phyloP scores from a whole-genome alignment of 345 rosid species.

The Corchorus olitorius region DNA sequence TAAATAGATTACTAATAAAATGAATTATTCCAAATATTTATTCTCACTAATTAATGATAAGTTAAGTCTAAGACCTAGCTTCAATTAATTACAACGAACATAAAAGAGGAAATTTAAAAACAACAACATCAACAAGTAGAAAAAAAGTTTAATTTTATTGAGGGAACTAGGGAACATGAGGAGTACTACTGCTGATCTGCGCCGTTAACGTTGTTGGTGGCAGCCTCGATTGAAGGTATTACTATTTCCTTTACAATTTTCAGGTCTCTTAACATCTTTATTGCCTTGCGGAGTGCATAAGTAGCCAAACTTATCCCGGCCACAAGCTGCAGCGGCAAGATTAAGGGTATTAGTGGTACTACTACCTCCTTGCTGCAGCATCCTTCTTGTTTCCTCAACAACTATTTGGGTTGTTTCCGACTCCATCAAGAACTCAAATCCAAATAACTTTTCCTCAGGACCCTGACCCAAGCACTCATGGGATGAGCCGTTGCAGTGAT shows the following conservation, averaged over 20 bases:
- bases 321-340: background rate
- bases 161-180: no score
- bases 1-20: no score
- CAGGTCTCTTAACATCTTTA: background rate
- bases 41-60: no score
- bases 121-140: no score
- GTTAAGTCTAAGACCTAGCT: no score
- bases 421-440: background rate
- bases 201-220: background rate
- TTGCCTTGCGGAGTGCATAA: background rate
- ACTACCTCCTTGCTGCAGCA: background rate
- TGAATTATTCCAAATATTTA: no score
- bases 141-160: no score
- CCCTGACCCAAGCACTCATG: background rate
- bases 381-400: constrained; percentile 1
- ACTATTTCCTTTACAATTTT: background rate
- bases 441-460: background rate
- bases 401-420: background rate
- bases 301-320: background rate
- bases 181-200: no score
- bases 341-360: background rate
- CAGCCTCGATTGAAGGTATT: background rate
- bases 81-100: no score
- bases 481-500: background rate
- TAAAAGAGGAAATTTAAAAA: no score